Conservation (phyloP, 352 stramenopile genomes). For the Pythium apleroticum region DNA sequence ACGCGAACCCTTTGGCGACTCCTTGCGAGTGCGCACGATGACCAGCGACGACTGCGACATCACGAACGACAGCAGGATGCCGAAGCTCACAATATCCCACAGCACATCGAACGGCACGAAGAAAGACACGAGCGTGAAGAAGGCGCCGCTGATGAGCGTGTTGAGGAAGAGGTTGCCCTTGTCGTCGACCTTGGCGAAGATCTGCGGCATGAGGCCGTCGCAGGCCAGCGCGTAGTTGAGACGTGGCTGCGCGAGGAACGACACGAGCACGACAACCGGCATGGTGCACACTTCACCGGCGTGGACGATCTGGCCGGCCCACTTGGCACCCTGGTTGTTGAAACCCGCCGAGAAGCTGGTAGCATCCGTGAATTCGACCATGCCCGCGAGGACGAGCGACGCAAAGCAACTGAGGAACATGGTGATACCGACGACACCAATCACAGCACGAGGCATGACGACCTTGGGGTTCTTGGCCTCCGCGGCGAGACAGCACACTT, state of each 20-base stretch:
- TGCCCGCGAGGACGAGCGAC: conserved; percentile 85
- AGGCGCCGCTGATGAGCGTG: conserved; percentile 59
- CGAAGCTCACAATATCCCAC: conserved; percentile 89
- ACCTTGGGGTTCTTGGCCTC: conserved; percentile 75
- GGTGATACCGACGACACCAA: conserved; percentile 75
- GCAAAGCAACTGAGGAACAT: conserved; percentile 75
- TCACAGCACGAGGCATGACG: conserved; percentile 81
- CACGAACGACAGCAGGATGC: conserved; percentile 89
- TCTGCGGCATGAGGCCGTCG: conserved; percentile 90
- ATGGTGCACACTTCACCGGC: conserved; percentile 81
- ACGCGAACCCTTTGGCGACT: conserved; percentile 36
- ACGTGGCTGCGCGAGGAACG: conserved; percentile 91
- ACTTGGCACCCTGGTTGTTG: conserved; percentile 36
- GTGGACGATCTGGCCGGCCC: conserved; percentile 52
- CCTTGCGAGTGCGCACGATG: conserved; percentile 64
- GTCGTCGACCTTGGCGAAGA: conserved; percentile 86
- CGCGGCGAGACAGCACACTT: conserved; percentile 90
- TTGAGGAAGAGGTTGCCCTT: conserved; percentile 84
- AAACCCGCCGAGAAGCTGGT: conserved; percentile 47
- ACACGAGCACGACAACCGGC: conserved; percentile 93
- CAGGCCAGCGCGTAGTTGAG: conserved; percentile 92
- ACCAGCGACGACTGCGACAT: conserved; percentile 79
- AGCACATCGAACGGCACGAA: conserved; percentile 76
- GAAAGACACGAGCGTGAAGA: conserved; percentile 72
- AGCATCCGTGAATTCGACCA: conserved; percentile 37